These are phyloP conservation scores for Podospora pseudoanserina DNA, from an alignment of 495 filamentous ascomycete species.

Conservation along the genomic window DNA sequence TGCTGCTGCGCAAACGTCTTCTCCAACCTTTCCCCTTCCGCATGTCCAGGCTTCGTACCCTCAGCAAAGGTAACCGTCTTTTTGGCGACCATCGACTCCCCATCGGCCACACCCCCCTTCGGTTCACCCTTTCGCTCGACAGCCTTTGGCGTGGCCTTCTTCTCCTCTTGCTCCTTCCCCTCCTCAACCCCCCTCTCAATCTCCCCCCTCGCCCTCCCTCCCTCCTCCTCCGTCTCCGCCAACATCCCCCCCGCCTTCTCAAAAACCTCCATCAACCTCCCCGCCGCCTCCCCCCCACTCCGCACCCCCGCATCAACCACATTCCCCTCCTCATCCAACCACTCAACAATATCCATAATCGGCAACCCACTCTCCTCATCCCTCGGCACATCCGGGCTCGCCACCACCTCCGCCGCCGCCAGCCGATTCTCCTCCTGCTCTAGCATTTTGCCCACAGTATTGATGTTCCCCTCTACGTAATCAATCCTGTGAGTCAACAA, in stretches of 20 bases:
- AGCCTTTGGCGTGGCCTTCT: conserved; percentile 3
- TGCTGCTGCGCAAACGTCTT: conserved; percentile 39
- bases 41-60: conserved; percentile 50
- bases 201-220: background rate
- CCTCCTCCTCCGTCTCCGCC: conserved; percentile 20
- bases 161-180: background rate
- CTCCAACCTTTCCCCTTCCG: conserved; percentile 23
- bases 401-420: conserved; percentile 45
- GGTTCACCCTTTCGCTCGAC: background rate
- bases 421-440: conserved; percentile 65
- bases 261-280: conserved; percentile 62
- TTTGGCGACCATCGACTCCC: conserved; percentile 19
- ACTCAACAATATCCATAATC: conserved; percentile 82
- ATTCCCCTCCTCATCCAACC: conserved; percentile 89
- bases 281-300: conserved; percentile 56
- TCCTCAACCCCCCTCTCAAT: background rate
- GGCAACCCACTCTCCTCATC: conserved; percentile 62
- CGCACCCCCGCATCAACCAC: conserved; percentile 63
- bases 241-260: conserved; percentile 58
- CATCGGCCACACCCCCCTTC: conserved; percentile 1
- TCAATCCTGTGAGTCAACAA: conserved; percentile 75
- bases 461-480: conserved; percentile 80
- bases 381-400: conserved; percentile 46
- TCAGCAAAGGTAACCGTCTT: conserved; percentile 51
- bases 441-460: conserved; percentile 64